Base-by-base conservation (phyloP, 306 rosid genomes). In the Canavalia ensiformis region DNA sequence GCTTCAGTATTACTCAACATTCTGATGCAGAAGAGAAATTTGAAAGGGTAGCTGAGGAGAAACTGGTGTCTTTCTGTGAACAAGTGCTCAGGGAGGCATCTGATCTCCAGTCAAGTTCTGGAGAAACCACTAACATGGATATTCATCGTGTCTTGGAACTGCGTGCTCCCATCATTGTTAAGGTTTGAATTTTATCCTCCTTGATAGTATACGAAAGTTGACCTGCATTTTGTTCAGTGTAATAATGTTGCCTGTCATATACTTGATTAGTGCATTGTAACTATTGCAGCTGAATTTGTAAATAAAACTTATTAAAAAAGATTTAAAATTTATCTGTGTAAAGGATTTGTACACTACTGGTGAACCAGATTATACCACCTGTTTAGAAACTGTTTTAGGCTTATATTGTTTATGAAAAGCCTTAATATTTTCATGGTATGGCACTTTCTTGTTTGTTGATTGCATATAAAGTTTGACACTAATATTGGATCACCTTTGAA, bases 31-130 rank as follows among this genome's bases (percentile, higher is more conserved):
- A 88, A 84, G 87, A 88, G 81, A 88, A 90, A 67, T 81, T 96
- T 56, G 97, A 89, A 76, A 88, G 90, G 83, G 59, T 91, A 84
- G 99, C 97, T 59, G 99, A 94, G 88, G 97, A 84, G 83, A 94
- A 92, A 87, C 84, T 96, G 82, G 92, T 92, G 55, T 88, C 98
- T 69, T 92, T 96, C 90, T 96, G 97, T 68, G 98, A 90, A 74
- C 94, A 90, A 86, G 97, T 90, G 33, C 98, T 96, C 79, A 85
- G 90, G 86, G 99, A 92, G 88, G 99, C 97, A 81, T 96, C 99
- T 72, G 97, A 96, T 41, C 90, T 96, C 80, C 99, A 96, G 87
- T 86, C 92, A 52, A 86, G 80, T 87, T 88, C 88, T 11, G 98
- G 97, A 74, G 97, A 94, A 73, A 87, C 93, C 67, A 85, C 91